Evolutionary conservation across 169 alveolate species (phyloP), one percentile per base, ranked within the genome.

Genomic region (Theileria equi): DNA sequence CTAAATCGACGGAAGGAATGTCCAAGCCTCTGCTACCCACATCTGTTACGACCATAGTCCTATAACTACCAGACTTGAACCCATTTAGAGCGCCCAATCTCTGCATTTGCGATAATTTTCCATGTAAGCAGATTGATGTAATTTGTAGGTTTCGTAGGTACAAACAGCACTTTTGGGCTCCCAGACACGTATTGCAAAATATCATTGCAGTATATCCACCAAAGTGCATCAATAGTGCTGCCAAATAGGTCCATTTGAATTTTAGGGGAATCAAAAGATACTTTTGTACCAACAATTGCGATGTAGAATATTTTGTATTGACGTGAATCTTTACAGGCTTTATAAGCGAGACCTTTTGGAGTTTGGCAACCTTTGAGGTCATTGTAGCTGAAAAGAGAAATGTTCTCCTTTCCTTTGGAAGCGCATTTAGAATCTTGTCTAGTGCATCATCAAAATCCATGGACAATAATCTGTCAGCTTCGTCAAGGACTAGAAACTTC

Each of bases 11-110:
- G 43, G 89, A 88, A 10, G 99, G 98, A 52, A 98, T 93, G 84
- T 98, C 99, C 6, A 98, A 77, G 0, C 99, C 99, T 53, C 99
- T 87, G 29, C 98, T 95, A 0, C 99, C 99, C 1, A 98, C 99
- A 76, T 98, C 99, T 7, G 99, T 98, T 6, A 98, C 98, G 16
- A 97, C 91, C 74, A 97, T 85, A 21, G 96, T 89, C 49, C 87
- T 89, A 34, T 88, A 67, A 45, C 67, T 16, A 11, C 88, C 88
- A 8, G 94, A 79, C 84, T 95, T 95, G 82, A 97, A 97, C 58
- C 88, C 88, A 68, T 95, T 93, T 16, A 97, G 84, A 13, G 98
- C 96, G 31, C 93, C 91, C 19, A 96, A 64, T 60, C 99, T 89
- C 67, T 95, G 97, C 5, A 91, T 73, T 76, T 97, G 96, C 34